These are phyloP conservation scores for Danielia oregonensis DNA, from an alignment of 805 yeast genomes.

Conservation along the genomic window DNA sequence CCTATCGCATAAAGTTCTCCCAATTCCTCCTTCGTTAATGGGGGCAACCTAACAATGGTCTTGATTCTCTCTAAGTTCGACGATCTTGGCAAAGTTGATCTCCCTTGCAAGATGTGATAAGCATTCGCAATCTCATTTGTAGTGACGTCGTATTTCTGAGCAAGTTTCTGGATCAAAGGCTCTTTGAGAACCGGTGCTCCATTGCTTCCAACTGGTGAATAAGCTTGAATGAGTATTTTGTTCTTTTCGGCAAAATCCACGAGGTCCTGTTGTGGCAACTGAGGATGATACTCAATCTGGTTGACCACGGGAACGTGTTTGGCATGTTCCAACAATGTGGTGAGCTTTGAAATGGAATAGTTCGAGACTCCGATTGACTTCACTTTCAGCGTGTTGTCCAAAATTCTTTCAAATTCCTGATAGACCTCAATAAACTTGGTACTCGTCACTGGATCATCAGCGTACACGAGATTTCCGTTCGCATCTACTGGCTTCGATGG, in stretches of 20 bases:
- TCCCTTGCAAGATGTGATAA: conserved; percentile 60
- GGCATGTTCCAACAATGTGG: conserved; percentile 45
- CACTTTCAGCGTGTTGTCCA: conserved; percentile 29
- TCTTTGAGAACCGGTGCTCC: conserved; percentile 62
- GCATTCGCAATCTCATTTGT: conserved; percentile 59
- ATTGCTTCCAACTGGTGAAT: conserved; percentile 57
- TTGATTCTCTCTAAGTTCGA: conserved; percentile 61
- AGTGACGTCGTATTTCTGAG: conserved; percentile 26
- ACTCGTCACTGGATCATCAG: conserved; percentile 33
- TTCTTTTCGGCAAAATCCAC: conserved; percentile 34
- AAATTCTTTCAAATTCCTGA: conserved; percentile 26
- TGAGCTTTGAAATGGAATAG: conserved; percentile 15
- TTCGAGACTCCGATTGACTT: conserved; percentile 60
- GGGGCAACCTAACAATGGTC: conserved; percentile 31
- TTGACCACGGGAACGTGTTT: conserved; percentile 48
- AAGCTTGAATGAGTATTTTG: conserved; percentile 46
- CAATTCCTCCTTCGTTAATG: conserved; percentile 36
- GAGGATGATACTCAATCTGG: conserved; percentile 44
- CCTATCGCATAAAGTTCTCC: conserved; percentile 28
- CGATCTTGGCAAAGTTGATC: conserved; percentile 67
- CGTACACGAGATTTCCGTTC: conserved; percentile 31
- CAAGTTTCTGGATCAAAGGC: conserved; percentile 25
- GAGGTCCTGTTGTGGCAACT: conserved; percentile 37
- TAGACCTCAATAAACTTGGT: conserved; percentile 29
- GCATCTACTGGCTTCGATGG: conserved; percentile 35